A percentile compares a stretch with the other conserved stretches of the same genome.
Evolutionary conservation across 2,329 filamentous ascomycete genomes (phyloP).

Genomic region (Emmonsiellopsis sp.): DNA sequence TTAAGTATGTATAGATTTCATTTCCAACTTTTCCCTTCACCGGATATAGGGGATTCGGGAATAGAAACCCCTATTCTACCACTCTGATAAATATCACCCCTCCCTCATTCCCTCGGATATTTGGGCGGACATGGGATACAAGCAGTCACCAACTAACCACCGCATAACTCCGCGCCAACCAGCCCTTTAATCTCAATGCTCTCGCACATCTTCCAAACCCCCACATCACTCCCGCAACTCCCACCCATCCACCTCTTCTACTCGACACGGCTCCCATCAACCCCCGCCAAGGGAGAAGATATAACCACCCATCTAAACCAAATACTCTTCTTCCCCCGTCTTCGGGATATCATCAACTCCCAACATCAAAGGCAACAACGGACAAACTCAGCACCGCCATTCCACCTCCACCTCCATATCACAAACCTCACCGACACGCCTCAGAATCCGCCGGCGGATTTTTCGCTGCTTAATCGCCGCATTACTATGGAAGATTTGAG

Average conservation of each 20-base stretch:
- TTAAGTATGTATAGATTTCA: conserved; percentile 49
- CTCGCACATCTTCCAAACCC: conserved; percentile 45
- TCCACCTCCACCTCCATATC: conserved; percentile 26
- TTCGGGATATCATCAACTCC: conserved; percentile 29
- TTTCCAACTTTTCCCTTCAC: not conserved
- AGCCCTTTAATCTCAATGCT: conserved; percentile 68
- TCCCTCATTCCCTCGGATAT: not conserved
- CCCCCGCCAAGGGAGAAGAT: not conserved
- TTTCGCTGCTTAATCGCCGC: conserved; percentile 23
- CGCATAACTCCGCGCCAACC: too few relatives aligned
- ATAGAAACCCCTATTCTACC: not conserved
- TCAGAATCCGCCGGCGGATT: conserved; percentile 11
- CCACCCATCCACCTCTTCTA: conserved; percentile 55
- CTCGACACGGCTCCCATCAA: conserved; percentile 38
- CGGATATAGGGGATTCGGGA: not conserved
- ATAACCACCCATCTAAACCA: conserved; percentile 17
- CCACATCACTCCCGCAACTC: conserved; percentile 19
- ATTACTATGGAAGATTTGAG: conserved; percentile 29
- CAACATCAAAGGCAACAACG: conserved; percentile 9
- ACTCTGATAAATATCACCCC: not conserved
- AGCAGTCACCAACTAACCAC: conserved; percentile 4
- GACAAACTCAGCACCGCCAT: conserved; percentile 14
- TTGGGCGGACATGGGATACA: not conserved
- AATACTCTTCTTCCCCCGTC: conserved; percentile 41
- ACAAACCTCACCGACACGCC: conserved; percentile 18